Evolutionary conservation across 371 early-diverging fungal species (phyloP), one percentile per base, ranked within the genome.

Genomic region (Cladochytrium tenue): DNA sequence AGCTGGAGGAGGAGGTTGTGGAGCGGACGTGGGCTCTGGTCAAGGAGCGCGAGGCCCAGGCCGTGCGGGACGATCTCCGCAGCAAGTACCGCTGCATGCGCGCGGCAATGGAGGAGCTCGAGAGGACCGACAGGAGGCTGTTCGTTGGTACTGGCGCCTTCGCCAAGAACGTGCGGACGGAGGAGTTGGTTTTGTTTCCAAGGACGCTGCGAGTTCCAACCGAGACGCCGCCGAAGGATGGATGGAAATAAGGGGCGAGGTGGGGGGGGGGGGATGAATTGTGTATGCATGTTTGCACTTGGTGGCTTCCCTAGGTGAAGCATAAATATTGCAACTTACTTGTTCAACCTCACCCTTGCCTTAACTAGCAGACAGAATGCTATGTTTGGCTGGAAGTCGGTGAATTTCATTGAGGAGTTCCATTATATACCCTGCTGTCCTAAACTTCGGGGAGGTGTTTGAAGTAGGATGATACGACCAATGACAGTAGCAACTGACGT

Each of bases 281-380:
- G n/a, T n/a, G n/a, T n/a, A n/a, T n/a, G n/a, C n/a, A n/a, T n/a
- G n/a, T n/a, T n/a, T n/a, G n/a, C n/a, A n/a, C n/a, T n/a, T n/a
- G n/a, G n/a, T n/a, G n/a, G n/a, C n/a, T n/a, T n/a, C n/a, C n/a
- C n/a, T n/a, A n/a, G n/a, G n/a, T n/a, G 20, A 43, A 43, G 20
- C 7, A 43, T 13, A 43, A 13, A 13, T 43, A 43, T 43, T 20
- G 7, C 43, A 74, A 73, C 62, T 69, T n/a, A n/a, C 51, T 81
- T 78, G 59, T 81, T 81, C 66, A 81, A 81, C 4, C 81, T 69
- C 26, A 73, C 72, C 13, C 76, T 78, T 7, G 30, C 57, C 27
- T 57, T 53, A 5, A 53, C 43, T 2, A 72, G 60, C 7, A 75
- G 62, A 1, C 68, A 68, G 15, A 72, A 36, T 4, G 67, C 68